phyloP scores from a whole-genome alignment of 768 basidiomycete genomes.

The Xanthoconium purpureum region DNA sequence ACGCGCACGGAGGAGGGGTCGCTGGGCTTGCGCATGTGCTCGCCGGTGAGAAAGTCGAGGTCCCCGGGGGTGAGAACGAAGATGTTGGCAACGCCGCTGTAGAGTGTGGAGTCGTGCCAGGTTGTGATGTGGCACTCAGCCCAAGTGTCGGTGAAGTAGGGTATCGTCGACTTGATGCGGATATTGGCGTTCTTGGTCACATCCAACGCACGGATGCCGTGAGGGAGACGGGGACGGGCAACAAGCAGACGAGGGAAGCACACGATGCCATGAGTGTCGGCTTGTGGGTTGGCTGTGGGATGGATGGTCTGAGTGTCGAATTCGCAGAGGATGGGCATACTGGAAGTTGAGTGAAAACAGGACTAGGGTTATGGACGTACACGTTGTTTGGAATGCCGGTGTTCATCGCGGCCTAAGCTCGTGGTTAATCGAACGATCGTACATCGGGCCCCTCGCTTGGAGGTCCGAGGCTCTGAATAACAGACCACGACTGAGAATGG shows the following conservation, averaged over 20 bases:
- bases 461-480: no score
- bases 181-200: constrained; percentile 6
- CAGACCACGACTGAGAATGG: no score
- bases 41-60: constrained; percentile 15
- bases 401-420: no score
- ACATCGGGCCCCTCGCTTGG: no score
- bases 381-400: no score
- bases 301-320: constrained; percentile 10
- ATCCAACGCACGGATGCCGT: constrained; percentile 14
- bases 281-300: neutral
- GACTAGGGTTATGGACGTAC: neutral
- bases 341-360: neutral
- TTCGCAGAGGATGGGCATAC: constrained; percentile 14
- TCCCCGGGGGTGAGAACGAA: constrained; percentile 6
- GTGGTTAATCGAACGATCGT: no score
- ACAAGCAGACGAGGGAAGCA: constrained; percentile 13
- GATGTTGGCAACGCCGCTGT: neutral
- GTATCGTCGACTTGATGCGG: constrained; percentile 6
- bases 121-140: constrained; percentile 6
- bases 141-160: neutral
- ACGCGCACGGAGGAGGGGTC: neutral
- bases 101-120: neutral
- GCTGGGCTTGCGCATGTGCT: neutral
- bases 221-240: constrained; percentile 16
- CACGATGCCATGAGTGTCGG: constrained; percentile 7